Percentiles rank a stretch among this genome's conserved stretches.
Evolutionary conservation across 1,284 basidiomycete species (phyloP).

Genomic region (Mycena sp.): DNA sequence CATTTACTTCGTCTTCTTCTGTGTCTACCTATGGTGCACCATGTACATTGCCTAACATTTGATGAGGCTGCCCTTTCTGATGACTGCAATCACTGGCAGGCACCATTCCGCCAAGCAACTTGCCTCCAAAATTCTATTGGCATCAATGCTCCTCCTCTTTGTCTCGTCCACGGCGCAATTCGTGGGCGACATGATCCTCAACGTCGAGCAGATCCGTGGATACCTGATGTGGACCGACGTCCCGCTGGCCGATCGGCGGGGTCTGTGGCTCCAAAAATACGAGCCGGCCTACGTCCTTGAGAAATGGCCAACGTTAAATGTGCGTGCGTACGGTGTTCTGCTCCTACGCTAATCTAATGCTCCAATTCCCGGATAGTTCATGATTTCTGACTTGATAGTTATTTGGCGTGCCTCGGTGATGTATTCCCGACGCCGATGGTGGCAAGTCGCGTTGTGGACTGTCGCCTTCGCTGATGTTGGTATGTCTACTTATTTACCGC

Average conservation of each 20-base stretch:
- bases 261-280: not conserved
- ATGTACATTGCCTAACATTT: not conserved
- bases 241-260: not conserved
- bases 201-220: not conserved
- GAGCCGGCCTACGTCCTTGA: not conserved
- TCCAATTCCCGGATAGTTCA: constrained; percentile 17
- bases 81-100: not conserved
- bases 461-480: too few relatives aligned
- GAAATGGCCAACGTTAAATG: constrained; percentile 12
- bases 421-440: not conserved
- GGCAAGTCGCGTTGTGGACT: not conserved
- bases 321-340: not conserved
- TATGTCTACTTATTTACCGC: too few relatives aligned
- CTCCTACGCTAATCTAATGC: not conserved
- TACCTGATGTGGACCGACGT: constrained; percentile 10
- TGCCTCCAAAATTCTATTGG: not conserved
- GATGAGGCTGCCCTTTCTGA: not conserved
- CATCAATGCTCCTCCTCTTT: constrained; percentile 8
- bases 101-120: not conserved
- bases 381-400: constrained; percentile 24
- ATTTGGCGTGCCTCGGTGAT: constrained; percentile 23
- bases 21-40: not conserved
- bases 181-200: constrained; percentile 3
- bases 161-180: constrained; percentile 14
- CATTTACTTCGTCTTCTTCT: constrained; percentile 9